Conservation (phyloP, 2,329 filamentous ascomycete species). For the Aquanectria penicillioides region DNA sequence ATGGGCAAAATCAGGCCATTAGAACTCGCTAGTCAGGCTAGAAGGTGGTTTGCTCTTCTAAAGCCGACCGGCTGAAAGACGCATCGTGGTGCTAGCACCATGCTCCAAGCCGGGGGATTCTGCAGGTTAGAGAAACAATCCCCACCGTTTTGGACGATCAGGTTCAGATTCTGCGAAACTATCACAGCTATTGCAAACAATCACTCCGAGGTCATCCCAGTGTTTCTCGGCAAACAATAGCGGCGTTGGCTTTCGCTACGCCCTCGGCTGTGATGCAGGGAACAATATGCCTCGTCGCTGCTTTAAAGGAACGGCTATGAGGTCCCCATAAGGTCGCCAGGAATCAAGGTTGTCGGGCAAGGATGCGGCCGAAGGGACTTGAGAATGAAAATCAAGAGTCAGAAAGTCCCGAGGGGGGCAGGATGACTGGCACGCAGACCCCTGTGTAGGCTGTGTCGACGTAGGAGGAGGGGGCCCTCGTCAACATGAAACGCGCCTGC, state of each 20-base stretch:
- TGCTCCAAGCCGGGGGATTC: slow-evolving; percentile 20
- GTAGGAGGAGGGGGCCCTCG: slow-evolving; percentile 40
- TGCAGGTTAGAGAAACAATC: slow-evolving; percentile 34
- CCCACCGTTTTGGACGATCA: slow-evolving; percentile 29
- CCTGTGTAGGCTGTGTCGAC: slow-evolving; percentile 39
- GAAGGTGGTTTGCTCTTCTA: slow-evolving; percentile 31
- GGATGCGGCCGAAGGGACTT: slow-evolving; percentile 22
- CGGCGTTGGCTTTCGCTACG: too few relatives aligned
- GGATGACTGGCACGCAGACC: slow-evolving; percentile 34
- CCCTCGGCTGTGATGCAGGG: slow-evolving; percentile 10
- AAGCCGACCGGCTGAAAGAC: slow-evolving; percentile 30
- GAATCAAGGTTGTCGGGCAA: slow-evolving; percentile 29
- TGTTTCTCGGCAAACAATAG: too few relatives aligned
- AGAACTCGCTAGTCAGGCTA: slow-evolving; percentile 32
- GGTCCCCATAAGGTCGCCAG: slow-evolving; percentile 25
- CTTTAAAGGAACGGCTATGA: slow-evolving; percentile 15
- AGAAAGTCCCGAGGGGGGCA: slow-evolving; percentile 17
- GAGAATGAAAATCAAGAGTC: slow-evolving; percentile 10
- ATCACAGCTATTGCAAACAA: slow-evolving; percentile 2
- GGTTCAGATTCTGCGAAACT: slow-evolving; percentile 12
- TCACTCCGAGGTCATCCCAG: not conserved
- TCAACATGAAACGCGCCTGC: slow-evolving; percentile 62
- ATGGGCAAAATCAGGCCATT: slow-evolving; percentile 30
- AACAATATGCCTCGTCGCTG: slow-evolving; percentile 13
- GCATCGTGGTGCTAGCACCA: slow-evolving; percentile 14